These are phyloP conservation scores for Penicillium roqueforti DNA, from an alignment of 495 filamentous ascomycete genomes.

Conservation along the genomic window DNA sequence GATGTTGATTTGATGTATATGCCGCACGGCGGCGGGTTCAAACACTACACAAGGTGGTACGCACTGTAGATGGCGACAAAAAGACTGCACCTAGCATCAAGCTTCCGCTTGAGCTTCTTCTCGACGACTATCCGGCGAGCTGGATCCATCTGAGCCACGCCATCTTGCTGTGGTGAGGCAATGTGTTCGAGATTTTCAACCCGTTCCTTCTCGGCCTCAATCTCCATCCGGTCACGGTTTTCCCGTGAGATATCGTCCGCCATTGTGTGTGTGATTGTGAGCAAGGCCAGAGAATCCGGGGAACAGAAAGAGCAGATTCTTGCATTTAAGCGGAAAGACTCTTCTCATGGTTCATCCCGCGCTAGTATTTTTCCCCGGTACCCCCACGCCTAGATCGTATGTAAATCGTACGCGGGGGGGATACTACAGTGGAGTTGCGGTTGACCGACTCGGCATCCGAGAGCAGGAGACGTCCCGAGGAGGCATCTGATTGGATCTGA, in stretches of 20 bases:
- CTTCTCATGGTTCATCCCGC: slow-evolving; percentile 1
- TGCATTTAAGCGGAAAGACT: not conserved
- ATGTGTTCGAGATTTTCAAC: slow-evolving; percentile 24
- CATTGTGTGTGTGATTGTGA: slow-evolving; percentile 13
- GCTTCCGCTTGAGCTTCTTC: slow-evolving; percentile 32
- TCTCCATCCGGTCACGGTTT: slow-evolving; percentile 12
- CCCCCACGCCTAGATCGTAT: slow-evolving; percentile 6
- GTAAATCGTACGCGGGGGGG: slow-evolving; percentile 3
- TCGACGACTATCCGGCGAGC: slow-evolving; percentile 24
- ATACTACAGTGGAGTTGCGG: not conserved
- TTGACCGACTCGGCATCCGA: slow-evolving; percentile 1
- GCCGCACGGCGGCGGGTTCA: too few relatives aligned
- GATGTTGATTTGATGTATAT: not conserved
- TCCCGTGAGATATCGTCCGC: slow-evolving; percentile 22
- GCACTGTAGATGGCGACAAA: slow-evolving; percentile 30
- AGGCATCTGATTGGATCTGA: not conserved
- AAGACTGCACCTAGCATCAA: slow-evolving; percentile 29
- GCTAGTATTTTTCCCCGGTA: slow-evolving; percentile 10
- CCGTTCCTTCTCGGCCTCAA: slow-evolving; percentile 21
- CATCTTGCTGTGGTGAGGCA: slow-evolving; percentile 9
- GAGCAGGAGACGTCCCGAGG: not conserved
- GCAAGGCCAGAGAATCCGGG: slow-evolving; percentile 3
- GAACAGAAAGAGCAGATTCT: not conserved
- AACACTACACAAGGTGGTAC: not conserved
- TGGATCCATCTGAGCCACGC: slow-evolving; percentile 20